Percentiles rank a stretch among this genome's conserved stretches.
Evolutionary conservation across 768 basidiomycete species (phyloP).

Genomic region (Phanerochaete carnosa): DNA sequence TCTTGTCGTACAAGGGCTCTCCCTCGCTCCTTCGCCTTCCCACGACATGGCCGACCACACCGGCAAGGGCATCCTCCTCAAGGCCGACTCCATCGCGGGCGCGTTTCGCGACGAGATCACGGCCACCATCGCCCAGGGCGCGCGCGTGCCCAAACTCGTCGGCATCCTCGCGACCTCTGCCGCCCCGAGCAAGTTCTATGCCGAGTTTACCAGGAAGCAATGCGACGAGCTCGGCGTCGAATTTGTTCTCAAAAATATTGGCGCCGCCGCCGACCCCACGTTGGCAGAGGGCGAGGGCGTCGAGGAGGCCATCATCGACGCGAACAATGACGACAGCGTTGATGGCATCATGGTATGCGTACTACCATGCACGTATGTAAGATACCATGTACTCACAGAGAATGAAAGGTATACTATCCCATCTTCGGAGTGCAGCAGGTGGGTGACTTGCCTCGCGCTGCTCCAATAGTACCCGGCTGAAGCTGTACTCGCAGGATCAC

Average conservation of each 20-base stretch:
- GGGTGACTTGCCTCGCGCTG: conserved; percentile 24
- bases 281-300: conserved; percentile 82
- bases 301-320: conserved; percentile 94
- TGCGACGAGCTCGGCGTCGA: conserved; percentile 86
- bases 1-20: not conserved
- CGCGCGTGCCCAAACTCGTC: conserved; percentile 68
- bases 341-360: conserved; percentile 90
- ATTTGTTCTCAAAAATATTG: conserved; percentile 76
- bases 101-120: conserved; percentile 72
- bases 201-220: conserved; percentile 89
- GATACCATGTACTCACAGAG: conserved; percentile 1
- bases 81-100: conserved; percentile 72
- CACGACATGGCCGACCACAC: conserved; percentile 26
- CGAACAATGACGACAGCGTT: conserved; percentile 81
- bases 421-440: conserved; percentile 91
- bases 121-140: conserved; percentile 32
- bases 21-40: not conserved
- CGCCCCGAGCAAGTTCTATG: conserved; percentile 76
- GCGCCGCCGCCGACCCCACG: conserved; percentile 52
- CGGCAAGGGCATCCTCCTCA: conserved; percentile 74
- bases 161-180: conserved; percentile 88
- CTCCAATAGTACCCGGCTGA: conserved; percentile 6
- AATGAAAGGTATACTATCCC: conserved; percentile 84
- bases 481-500: conserved; percentile 61
- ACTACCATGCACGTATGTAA: conserved; percentile 1